A percentile compares a stretch with the other conserved stretches of the same genome.
These are phyloP conservation scores for Corchorus olitorius DNA, from an alignment of 345 rosid genomes.

Conservation along the genomic window DNA sequence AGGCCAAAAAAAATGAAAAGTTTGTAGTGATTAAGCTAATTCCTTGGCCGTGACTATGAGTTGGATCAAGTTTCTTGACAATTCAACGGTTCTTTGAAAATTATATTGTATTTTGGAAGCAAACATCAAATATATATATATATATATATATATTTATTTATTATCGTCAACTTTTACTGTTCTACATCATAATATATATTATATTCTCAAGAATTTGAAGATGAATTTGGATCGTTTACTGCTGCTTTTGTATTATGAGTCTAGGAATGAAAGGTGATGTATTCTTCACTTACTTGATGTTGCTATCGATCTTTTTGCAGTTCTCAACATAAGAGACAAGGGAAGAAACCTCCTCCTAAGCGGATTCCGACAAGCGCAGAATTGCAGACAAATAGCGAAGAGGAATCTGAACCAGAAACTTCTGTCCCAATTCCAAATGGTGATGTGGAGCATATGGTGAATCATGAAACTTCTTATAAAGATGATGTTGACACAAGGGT, in stretches of 20 bases:
- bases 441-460: conserved; percentile 20
- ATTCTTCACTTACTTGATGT: not conserved
- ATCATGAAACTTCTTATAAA: conserved; percentile 25
- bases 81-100: not conserved
- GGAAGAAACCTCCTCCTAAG: conserved; percentile 55
- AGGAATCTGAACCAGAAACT: conserved; percentile 42
- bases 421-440: conserved; percentile 25
- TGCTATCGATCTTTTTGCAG: conserved; percentile 28
- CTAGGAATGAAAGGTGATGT: not conserved
- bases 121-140: no score
- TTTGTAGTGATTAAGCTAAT: not conserved
- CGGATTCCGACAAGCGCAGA: conserved; percentile 40
- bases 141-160: no score
- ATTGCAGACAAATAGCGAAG: conserved; percentile 37
- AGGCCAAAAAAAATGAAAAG: no score
- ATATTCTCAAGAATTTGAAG: not conserved
- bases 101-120: no score
- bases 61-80: no score
- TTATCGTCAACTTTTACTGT: no score
- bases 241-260: not conserved
- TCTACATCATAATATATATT: not conserved
- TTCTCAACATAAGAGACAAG: conserved; percentile 46
- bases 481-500: conserved; percentile 16
- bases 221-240: not conserved
- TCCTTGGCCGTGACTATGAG: not conserved